phyloP scores from a whole-genome alignment of 257 asterid species.

The Ophiorrhiza pumila region DNA sequence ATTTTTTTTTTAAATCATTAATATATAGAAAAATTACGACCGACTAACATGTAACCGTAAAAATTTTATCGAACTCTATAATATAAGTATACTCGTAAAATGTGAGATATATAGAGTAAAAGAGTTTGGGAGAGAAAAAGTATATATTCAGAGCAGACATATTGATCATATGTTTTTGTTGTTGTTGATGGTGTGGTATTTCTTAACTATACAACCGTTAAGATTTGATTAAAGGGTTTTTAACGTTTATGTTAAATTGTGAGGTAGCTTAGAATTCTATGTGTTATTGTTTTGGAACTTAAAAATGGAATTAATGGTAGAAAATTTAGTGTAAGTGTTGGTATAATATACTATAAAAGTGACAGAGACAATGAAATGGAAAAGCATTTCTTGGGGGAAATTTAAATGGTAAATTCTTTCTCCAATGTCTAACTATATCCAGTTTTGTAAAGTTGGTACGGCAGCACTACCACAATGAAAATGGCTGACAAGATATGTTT shows the following conservation, averaged over 20 bases:
- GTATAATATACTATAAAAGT: background rate
- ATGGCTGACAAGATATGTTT: constrained; percentile 21
- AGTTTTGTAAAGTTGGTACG: constrained; percentile 31
- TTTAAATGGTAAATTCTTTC: constrained; percentile 15
- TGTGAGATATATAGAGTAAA: too few species aligned
- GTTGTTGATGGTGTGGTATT: too few species aligned
- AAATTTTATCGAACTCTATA: too few species aligned
- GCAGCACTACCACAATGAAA: constrained; percentile 21
- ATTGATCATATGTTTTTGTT: too few species aligned
- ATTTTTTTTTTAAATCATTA: background rate
- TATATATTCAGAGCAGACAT: too few species aligned
- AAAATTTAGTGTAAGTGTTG: background rate
- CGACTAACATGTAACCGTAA: too few species aligned
- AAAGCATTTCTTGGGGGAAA: background rate
- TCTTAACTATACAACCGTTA: too few species aligned
- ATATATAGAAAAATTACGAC: too few species aligned
- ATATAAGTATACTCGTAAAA: too few species aligned
- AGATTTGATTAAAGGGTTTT: background rate
- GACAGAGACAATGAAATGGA: background rate
- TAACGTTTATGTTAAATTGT: background rate
- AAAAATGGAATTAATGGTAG: background rate
- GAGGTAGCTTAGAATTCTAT: background rate
- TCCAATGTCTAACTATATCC: constrained; percentile 24
- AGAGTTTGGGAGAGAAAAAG: too few species aligned
- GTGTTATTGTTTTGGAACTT: background rate